A percentile compares a stretch with the other conserved stretches of the same genome.
Conservation (phyloP, 2,329 filamentous ascomycete genomes). For the Clarireedia homoeocarpa region DNA sequence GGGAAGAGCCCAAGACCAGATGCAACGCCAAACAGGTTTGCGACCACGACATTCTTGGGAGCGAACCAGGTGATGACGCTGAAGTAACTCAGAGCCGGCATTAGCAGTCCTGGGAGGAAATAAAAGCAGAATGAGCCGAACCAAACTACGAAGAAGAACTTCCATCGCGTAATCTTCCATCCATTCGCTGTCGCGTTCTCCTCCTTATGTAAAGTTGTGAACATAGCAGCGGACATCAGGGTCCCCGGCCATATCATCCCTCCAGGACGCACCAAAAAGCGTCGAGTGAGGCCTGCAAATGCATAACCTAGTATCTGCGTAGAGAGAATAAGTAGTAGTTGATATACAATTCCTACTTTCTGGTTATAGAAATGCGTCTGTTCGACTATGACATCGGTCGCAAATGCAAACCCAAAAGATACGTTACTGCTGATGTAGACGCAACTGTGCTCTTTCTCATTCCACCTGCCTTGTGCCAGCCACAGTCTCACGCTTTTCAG, state of each 20-base stretch:
- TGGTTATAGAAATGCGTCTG: constrained; percentile 87
- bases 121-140: constrained; percentile 69
- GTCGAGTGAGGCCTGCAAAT: constrained; percentile 72
- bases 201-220: constrained; percentile 75
- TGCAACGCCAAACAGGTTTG: constrained; percentile 80
- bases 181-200: constrained; percentile 76
- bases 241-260: constrained; percentile 92
- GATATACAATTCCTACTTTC: constrained; percentile 66
- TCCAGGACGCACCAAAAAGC: constrained; percentile 75
- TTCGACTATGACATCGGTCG: constrained; percentile 83
- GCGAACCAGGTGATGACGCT: constrained; percentile 85
- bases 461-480: constrained; percentile 76
- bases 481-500: constrained; percentile 51
- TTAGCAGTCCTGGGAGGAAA: constrained; percentile 73
- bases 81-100: constrained; percentile 83
- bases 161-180: constrained; percentile 76
- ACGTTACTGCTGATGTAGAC: constrained; percentile 88
- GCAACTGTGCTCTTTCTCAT: constrained; percentile 82
- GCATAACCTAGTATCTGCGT: constrained; percentile 83
- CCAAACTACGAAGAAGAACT: constrained; percentile 75
- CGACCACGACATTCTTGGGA: constrained; percentile 75
- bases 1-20: constrained; percentile 80
- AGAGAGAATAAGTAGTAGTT: constrained; percentile 74
- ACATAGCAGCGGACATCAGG: constrained; percentile 83
- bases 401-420: constrained; percentile 83